A percentile compares a stretch with the other conserved stretches of the same genome.
These are phyloP conservation scores for Aspergillus latus DNA, from an alignment of 2,329 filamentous ascomycete species.

Conservation along the genomic window DNA sequence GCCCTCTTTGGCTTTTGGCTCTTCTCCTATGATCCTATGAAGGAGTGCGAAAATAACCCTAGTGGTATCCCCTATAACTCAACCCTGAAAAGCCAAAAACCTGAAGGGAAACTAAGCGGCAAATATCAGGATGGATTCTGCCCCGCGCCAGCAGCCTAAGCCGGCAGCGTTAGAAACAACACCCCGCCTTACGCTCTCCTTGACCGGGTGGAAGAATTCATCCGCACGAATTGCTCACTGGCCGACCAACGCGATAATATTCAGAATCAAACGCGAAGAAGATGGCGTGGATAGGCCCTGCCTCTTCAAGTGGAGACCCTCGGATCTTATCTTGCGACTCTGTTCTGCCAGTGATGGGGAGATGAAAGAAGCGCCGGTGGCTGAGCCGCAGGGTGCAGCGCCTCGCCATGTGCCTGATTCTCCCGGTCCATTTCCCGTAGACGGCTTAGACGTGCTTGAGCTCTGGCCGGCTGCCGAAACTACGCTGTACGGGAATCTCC, in stretches of 20 bases:
- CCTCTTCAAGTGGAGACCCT: not conserved
- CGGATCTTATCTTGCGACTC: not conserved
- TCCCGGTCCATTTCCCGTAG: not conserved
- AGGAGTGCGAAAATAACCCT: not conserved
- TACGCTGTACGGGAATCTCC: slow-evolving; percentile 30
- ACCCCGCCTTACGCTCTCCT: not conserved
- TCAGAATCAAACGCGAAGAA: slow-evolving; percentile 4
- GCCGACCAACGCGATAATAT: not conserved
- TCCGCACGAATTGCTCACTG: not conserved
- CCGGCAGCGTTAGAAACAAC: not conserved
- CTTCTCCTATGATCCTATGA: not conserved
- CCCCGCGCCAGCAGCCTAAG: not conserved
- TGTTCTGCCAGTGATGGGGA: not conserved
- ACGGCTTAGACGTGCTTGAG: slow-evolving; percentile 39
- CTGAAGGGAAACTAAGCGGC: not conserved
- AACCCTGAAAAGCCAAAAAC: too few relatives aligned
- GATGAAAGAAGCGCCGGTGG: slow-evolving; percentile 4
- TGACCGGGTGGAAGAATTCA: slow-evolving; percentile 1
- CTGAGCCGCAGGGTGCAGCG: not conserved
- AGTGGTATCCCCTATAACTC: not conserved
- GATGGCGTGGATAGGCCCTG: slow-evolving; percentile 1
- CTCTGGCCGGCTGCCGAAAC: slow-evolving; percentile 31
- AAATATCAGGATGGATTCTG: not conserved
- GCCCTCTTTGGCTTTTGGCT: not conserved
- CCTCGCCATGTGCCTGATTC: not conserved